phyloP scores from a whole-genome alignment of 2,329 filamentous ascomycete genomes.

The Colletotrichum sansevieriae region DNA sequence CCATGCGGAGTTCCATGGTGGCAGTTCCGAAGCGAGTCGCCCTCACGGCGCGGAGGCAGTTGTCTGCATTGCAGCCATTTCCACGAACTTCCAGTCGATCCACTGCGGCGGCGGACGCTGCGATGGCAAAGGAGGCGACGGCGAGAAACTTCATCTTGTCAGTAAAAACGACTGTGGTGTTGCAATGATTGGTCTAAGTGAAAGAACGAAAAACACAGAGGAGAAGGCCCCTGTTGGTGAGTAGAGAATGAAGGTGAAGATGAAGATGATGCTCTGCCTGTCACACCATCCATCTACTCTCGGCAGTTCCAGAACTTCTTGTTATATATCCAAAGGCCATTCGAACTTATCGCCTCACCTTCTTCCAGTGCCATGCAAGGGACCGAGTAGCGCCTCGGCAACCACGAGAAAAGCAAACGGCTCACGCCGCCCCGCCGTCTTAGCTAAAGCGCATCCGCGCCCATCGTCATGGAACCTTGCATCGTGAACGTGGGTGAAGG shows the following conservation, averaged over 20 bases:
- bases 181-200: conserved; percentile 5
- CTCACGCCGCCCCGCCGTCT: conserved; percentile 15
- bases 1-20: conserved; percentile 50
- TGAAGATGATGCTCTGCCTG: conserved; percentile 3
- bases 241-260: conserved; percentile 5
- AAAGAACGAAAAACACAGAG: background rate
- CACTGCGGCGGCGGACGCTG: conserved; percentile 51
- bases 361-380: conserved; percentile 25
- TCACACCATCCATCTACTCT: background rate
- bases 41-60: conserved; percentile 61
- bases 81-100: conserved; percentile 43
- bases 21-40: conserved; percentile 53
- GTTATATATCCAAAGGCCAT: background rate
- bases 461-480: conserved; percentile 21
- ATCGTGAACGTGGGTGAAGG: conserved; percentile 3
- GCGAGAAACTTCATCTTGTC: conserved; percentile 56
- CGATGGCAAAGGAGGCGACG: conserved; percentile 52
- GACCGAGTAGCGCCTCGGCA: conserved; percentile 29
- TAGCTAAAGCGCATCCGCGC: conserved; percentile 16
- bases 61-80: conserved; percentile 54
- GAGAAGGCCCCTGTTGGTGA: background rate
- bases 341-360: background rate
- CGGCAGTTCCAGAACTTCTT: background rate
- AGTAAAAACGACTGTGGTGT: background rate
- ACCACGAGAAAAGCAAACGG: conserved; percentile 32